These are phyloP conservation scores for Lepidium africanum DNA, from an alignment of 345 rosid genomes.

Conservation along the genomic window DNA sequence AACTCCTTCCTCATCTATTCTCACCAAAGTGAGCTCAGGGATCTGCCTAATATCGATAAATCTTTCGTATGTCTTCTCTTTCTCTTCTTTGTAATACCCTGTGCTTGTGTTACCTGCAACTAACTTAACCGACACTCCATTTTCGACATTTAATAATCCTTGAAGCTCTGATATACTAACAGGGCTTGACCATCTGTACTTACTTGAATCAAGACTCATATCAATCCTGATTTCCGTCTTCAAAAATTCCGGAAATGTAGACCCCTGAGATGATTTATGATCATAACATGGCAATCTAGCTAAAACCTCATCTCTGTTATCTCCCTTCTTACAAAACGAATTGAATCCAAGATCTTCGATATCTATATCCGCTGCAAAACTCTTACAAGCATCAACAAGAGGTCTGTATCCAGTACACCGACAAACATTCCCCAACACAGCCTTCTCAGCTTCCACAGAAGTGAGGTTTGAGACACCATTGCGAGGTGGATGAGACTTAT, in stretches of 20 bases:
- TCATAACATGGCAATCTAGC: slow-evolving; percentile 46
- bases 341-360: slow-evolving; percentile 86
- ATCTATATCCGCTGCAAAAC: slow-evolving; percentile 73
- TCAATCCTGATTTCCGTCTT: slow-evolving; percentile 38
- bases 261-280: slow-evolving; percentile 17
- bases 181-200: slow-evolving; percentile 49
- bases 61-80: slow-evolving; percentile 26
- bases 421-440: slow-evolving; percentile 75
- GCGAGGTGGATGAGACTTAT: slow-evolving; percentile 43
- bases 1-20: slow-evolving; percentile 43
- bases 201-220: slow-evolving; percentile 32
- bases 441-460: slow-evolving; percentile 69
- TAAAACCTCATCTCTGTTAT: slow-evolving; percentile 23
- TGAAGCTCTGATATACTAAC: slow-evolving; percentile 45
- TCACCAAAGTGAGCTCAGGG: slow-evolving; percentile 49
- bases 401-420: slow-evolving; percentile 97
- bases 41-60: slow-evolving; percentile 59
- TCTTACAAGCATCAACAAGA: slow-evolving; percentile 78
- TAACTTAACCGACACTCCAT: slow-evolving; percentile 35
- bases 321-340: slow-evolving; percentile 64
- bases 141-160: slow-evolving; percentile 29
- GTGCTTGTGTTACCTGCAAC: slow-evolving; percentile 73
- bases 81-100: slow-evolving; percentile 73
- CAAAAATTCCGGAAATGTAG: slow-evolving; percentile 57
- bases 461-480: slow-evolving; percentile 71